These are phyloP conservation scores for Pythium insidiosum DNA, from an alignment of 352 stramenopile species.

Conservation along the genomic window DNA sequence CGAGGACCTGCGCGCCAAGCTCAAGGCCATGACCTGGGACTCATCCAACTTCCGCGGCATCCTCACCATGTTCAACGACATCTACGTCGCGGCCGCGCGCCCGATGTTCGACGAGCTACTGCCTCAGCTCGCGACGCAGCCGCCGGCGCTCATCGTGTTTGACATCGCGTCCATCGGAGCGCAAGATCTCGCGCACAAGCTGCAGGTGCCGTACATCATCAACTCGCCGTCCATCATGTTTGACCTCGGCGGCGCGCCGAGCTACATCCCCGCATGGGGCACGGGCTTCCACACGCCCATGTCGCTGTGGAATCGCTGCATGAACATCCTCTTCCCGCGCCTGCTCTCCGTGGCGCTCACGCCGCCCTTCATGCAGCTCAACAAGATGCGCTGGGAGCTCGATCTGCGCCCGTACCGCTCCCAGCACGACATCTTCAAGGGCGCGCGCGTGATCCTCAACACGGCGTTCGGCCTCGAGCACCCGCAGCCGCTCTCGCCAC, in stretches of 20 bases:
- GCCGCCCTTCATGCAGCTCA: slow-evolving; percentile 85
- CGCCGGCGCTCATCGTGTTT: slow-evolving; percentile 66
- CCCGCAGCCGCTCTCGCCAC: slow-evolving; percentile 59
- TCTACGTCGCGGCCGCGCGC: slow-evolving; percentile 66
- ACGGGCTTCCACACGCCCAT: slow-evolving; percentile 76
- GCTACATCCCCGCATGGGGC: slow-evolving; percentile 80
- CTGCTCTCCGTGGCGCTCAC: slow-evolving; percentile 80
- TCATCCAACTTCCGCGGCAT: slow-evolving; percentile 80
- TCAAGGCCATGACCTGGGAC: slow-evolving; percentile 75
- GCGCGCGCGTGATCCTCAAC: slow-evolving; percentile 78
- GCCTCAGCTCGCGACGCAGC: slow-evolving; percentile 24
- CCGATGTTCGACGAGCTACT: slow-evolving; percentile 77
- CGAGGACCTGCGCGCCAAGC: slow-evolving; percentile 56
- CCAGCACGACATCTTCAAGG: slow-evolving; percentile 86
- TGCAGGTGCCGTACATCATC: slow-evolving; percentile 65
- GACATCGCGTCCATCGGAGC: slow-evolving; percentile 80
- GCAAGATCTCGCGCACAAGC: slow-evolving; percentile 70
- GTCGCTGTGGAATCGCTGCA: slow-evolving; percentile 84
- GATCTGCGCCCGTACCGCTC: slow-evolving; percentile 62
- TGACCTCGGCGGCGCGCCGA: slow-evolving; percentile 56
- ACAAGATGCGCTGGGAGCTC: slow-evolving; percentile 79
- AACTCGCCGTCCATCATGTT: slow-evolving; percentile 86
- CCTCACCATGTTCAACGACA: slow-evolving; percentile 85
- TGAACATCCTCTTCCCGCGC: slow-evolving; percentile 86
- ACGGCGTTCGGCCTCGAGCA: slow-evolving; percentile 86